phyloP scores from a whole-genome alignment of 805 yeast species.

The Teunomyces lycoperdinae region DNA sequence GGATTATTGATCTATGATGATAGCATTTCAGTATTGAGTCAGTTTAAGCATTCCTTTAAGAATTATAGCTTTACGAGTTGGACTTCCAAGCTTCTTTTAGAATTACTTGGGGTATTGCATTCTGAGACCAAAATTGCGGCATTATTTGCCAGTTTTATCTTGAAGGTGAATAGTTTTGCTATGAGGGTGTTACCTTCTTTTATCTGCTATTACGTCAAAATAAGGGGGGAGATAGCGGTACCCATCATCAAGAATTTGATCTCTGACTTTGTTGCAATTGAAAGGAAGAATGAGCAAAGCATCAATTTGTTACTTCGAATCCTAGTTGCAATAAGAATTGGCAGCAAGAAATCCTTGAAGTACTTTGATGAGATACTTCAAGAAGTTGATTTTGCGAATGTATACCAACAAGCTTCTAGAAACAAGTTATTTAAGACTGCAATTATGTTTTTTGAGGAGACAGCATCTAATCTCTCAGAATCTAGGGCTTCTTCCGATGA shows the following conservation, averaged over 20 bases:
- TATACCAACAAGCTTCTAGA: slow-evolving; percentile 31
- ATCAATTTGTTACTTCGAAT: slow-evolving; percentile 19
- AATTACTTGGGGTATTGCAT: slow-evolving; percentile 32
- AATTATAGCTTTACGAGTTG: slow-evolving; percentile 21
- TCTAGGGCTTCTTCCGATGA: slow-evolving; percentile 13
- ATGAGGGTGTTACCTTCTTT: slow-evolving; percentile 23
- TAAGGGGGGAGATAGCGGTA: slow-evolving; percentile 11
- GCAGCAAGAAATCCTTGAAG: slow-evolving; percentile 26
- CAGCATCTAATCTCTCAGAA: slow-evolving; percentile 3
- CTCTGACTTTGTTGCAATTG: slow-evolving; percentile 8
- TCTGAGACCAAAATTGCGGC: slow-evolving; percentile 25
- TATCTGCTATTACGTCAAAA: slow-evolving; percentile 20
- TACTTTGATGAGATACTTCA: slow-evolving; percentile 27
- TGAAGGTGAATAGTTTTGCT: slow-evolving; percentile 22
- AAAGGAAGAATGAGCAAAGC: slow-evolving; percentile 4
- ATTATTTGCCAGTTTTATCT: slow-evolving; percentile 30
- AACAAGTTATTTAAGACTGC: slow-evolving; percentile 40
- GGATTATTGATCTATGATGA: slow-evolving; percentile 14
- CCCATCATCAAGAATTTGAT: slow-evolving; percentile 9
- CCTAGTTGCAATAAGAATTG: slow-evolving; percentile 38
- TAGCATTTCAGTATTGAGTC: slow-evolving; percentile 10
- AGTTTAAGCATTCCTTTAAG: slow-evolving; percentile 1
- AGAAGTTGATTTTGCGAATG: slow-evolving; percentile 22
- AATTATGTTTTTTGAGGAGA: slow-evolving; percentile 49
- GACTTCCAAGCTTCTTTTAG: slow-evolving; percentile 27